Evolutionary conservation across 2,329 filamentous ascomycete genomes (phyloP), one percentile per base, ranked within the genome.

Genomic region (Trichoderma semiorbis): DNA sequence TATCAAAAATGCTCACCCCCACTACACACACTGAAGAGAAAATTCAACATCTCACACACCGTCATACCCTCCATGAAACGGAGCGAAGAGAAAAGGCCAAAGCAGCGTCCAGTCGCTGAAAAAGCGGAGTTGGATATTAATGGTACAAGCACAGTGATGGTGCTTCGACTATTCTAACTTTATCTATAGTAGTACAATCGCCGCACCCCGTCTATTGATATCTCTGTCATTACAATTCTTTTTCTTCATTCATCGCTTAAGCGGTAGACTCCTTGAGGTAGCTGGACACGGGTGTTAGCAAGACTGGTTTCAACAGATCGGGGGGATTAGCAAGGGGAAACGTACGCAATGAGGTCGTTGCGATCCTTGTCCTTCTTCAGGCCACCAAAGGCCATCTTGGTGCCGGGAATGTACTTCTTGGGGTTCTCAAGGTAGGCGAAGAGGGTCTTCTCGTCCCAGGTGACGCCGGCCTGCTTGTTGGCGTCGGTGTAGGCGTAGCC

Each of bases 361-460:
- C 96, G 91, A 88, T 98, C 96, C 93, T 98, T 98, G 83, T 91
- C 90, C 93, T 99, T 99, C 95, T 99, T 99, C 82, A 99, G 90
- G 85, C 96, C 96, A 87, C 96, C 96, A 83, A 98, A 99, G 80
- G 96, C 96, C 96, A 99, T 99, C 94, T 98, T 99, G 88, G 96
- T 99, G 79, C 96, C 96, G 78, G 96, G 96, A 77, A 99, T 98
- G 91, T 95, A 99, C 90, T 98, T 98, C 92, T 99, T 99, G 87
- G 96, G 96, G 92, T 98, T 98, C 91, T 99, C 96, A 81, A 99
- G 95, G 91, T 99, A 99, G 78, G 91, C 89, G 86, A 97, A 98
- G 79, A 99, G 90, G 84, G 93, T 92, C 76, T 90, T 84, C 82
- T 97, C 91, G 78, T 94, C 86, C 96, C 96, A 99, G 79, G 85